These are phyloP conservation scores for Blastobotrys indianensis DNA, from an alignment of 1,139 yeast genomes.

Conservation along the genomic window DNA sequence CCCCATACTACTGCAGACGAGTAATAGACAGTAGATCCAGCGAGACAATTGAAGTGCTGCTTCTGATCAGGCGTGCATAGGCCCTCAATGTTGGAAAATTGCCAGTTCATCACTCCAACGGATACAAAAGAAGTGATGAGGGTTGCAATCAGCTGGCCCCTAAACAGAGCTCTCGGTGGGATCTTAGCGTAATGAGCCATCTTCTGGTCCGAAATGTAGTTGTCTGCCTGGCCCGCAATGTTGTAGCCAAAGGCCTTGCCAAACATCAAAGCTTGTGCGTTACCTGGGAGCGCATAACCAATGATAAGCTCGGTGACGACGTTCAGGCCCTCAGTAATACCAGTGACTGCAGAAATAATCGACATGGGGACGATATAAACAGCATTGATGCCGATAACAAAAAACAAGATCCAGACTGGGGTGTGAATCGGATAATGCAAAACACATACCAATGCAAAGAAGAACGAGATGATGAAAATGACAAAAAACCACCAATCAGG, in stretches of 20 bases:
- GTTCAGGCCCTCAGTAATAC: conserved; percentile 47
- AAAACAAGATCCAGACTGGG: conserved; percentile 52
- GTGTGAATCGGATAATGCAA: conserved; percentile 41
- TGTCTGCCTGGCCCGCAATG: conserved; percentile 55
- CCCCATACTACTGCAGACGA: conserved; percentile 56
- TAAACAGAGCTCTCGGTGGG: conserved; percentile 55
- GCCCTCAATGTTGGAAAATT: conserved; percentile 40
- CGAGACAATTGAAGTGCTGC: conserved; percentile 29
- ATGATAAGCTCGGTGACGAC: conserved; percentile 51
- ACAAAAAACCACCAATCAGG: conserved; percentile 53
- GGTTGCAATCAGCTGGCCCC: conserved; percentile 47
- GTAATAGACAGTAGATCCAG: conserved; percentile 41
- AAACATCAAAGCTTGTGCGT: conserved; percentile 52
- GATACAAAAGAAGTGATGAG: conserved; percentile 37
- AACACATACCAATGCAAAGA: conserved; percentile 43
- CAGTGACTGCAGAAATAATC: conserved; percentile 46
- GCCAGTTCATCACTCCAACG: conserved; percentile 51
- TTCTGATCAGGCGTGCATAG: conserved; percentile 42
- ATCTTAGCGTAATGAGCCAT: conserved; percentile 55
- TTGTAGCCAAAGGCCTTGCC: conserved; percentile 53
- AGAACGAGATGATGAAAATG: conserved; percentile 40
- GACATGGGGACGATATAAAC: conserved; percentile 48
- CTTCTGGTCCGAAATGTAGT: conserved; percentile 50
- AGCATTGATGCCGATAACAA: conserved; percentile 50
- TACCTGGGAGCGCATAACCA: conserved; percentile 59